Base-by-base conservation (phyloP, 352 stramenopile species). In the Plasmopara halstedii region DNA sequence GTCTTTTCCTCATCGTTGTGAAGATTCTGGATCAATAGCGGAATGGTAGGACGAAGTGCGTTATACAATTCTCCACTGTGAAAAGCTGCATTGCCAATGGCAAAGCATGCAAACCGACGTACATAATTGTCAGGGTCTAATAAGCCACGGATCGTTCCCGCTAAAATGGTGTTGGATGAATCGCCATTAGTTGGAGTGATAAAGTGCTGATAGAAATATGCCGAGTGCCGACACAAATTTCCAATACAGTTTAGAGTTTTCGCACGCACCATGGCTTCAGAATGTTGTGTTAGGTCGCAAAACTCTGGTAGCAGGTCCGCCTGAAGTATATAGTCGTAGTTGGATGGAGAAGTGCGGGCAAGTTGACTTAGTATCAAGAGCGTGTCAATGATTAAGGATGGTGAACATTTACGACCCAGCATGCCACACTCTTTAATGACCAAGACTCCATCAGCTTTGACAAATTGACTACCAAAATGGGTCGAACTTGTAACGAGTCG, bases 1-100 rank as follows among this genome's bases (percentile, higher is more conserved):
- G 85, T 97, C 42, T 97, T 97, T 13, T 95, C 83, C 25, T 97
- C 86, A 2, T 60, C 43, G 26, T 85, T 64, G 10, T 71, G 58
- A n/a, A 87, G 45, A 40, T 96, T 88, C 14, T 69, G 53, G 4
- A 83, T 58, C 18, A 96, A 43, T 14, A 85, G 48, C 3, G 72
- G 64, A 20, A 97, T 78, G 6, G 75, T 62, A 14, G 67, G 38
- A 13, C 56, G 67, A 3, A 98, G 67, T 4, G 53, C 42, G 3
- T 66, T 26, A 54, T 97, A 97, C 2, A 98, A 48, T 2, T 64
- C 49, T 11, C 59, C 66, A 42, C 67, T 85, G 62, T 97, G 85
- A 51, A 97, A 98, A 6, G 90, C 87, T 13, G 85, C 88, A 47
- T 98, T 98, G 25, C 91, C 91, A 25, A 98, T 77, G n/a, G 87